A percentile compares a stretch with the other conserved stretches of the same genome.
Evolutionary conservation across 768 basidiomycete genomes (phyloP).

Genomic region (Suillus placidus): DNA sequence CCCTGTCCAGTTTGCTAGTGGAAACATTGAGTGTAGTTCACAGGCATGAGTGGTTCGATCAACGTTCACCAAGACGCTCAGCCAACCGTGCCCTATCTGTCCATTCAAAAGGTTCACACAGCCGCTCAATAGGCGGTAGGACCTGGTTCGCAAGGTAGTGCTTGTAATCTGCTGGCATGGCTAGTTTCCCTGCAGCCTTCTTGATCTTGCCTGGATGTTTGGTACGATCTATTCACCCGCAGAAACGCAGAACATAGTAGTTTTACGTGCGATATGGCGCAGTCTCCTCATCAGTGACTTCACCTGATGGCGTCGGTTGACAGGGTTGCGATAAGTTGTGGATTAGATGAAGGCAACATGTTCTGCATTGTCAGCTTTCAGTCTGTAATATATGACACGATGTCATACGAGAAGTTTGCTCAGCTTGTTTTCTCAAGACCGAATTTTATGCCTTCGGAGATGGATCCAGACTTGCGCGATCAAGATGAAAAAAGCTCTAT

Average conservation of each 20-base stretch:
- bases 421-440: background rate
- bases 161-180: slow-evolving; percentile 75
- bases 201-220: slow-evolving; percentile 90
- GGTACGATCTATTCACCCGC: slow-evolving; percentile 76
- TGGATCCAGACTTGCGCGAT: background rate
- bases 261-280: background rate
- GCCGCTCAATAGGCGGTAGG: slow-evolving; percentile 89
- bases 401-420: background rate
- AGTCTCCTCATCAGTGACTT: background rate
- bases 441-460: background rate
- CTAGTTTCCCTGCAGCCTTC: slow-evolving; percentile 58
- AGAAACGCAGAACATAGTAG: slow-evolving; percentile 71
- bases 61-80: slow-evolving; percentile 82
- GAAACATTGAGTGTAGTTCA: background rate
- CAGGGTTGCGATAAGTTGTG: background rate
- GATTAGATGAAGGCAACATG: background rate
- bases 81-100: slow-evolving; percentile 91
- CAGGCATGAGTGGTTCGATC: slow-evolving; percentile 7
- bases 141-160: slow-evolving; percentile 91
- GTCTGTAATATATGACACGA: background rate
- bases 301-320: background rate
- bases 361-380: background rate
- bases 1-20: slow-evolving; percentile 45
- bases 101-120: slow-evolving; percentile 95
- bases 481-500: background rate